These are phyloP conservation scores for Tulasnella calospora DNA, from an alignment of 768 basidiomycete species.

Conservation along the genomic window DNA sequence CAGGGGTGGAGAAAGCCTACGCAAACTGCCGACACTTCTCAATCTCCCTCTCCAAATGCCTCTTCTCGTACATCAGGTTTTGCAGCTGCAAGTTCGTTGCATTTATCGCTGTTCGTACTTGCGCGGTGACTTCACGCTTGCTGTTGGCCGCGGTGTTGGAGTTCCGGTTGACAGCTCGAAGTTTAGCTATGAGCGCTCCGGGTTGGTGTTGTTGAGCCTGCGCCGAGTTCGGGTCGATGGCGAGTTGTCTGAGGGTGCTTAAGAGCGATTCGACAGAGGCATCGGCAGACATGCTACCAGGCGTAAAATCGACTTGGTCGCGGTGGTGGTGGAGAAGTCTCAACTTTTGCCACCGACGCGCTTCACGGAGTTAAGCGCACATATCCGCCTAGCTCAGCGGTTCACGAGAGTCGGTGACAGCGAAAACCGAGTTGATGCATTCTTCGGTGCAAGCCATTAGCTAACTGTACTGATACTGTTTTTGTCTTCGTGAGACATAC, in stretches of 20 bases:
- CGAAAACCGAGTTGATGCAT: background rate
- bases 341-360: background rate
- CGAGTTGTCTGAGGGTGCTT: constrained; percentile 16
- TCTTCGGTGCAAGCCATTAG: background rate
- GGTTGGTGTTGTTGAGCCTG: constrained; percentile 39
- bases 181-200: constrained; percentile 68
- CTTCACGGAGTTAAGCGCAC: background rate
- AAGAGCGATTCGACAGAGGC: constrained; percentile 15
- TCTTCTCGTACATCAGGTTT: constrained; percentile 82
- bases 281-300: background rate
- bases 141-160: constrained; percentile 60
- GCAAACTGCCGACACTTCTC: constrained; percentile 90
- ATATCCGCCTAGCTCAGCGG: background rate
- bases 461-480: background rate
- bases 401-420: background rate
- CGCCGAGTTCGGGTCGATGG: background rate
- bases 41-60: constrained; percentile 86
- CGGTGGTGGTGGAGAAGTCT: background rate
- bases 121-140: constrained; percentile 65
- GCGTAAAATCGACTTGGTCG: background rate
- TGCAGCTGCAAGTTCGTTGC: constrained; percentile 80
- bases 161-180: constrained; percentile 72
- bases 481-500: background rate
- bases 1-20: constrained; percentile 38
- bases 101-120: constrained; percentile 84